Evolutionary conservation across 768 basidiomycete species (phyloP), one percentile per base, ranked within the genome.

Genomic region (Suillus fuscotomentosus): DNA sequence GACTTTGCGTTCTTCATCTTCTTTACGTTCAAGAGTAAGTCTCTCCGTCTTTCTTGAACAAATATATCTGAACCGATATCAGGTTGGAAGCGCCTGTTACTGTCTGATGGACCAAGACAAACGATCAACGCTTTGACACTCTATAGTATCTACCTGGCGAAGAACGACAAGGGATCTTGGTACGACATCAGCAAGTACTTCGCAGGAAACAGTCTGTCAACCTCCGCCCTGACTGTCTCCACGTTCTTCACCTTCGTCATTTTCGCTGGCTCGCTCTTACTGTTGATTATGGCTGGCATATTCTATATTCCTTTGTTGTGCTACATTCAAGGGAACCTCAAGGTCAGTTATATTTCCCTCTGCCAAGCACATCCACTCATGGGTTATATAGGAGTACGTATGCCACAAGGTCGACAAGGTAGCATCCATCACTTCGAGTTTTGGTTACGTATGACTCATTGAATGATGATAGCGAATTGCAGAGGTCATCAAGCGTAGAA

Each of bases 341-440:
- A 99, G 89, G 92, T 90, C 67, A 64, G 78, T 66, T 39, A 42
- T 50, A 17, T 2, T 39, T 60, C 17, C 39, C 41, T 50, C 48
- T 53, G 55, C 15, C 39, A 56, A 63, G 36, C 65, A 69, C 43
- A 43, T 60, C 65, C 48, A 66, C 53, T 31, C 53, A 50, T 43
- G 48, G 53, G 34, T 14, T 50, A 24, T 53, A 15, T 67, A 94
- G 90, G 97, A 99, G 83, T 98, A 97, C 79, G 94, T 93, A 77
- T 98, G 96, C 75, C 94, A 99, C 82, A 97, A 98, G 77, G 94
- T 98, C 59, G 97, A 99, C 81, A 98, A 98, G 87, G 92, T 94
- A 72, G 63, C 71, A 66, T 38, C 64, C 61, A 43, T 5, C 17
- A 34, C 13, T n/a, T 56, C 22, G 5, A 51, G 13, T n/a, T 63